A percentile compares a stretch with the other conserved stretches of the same genome.
Evolutionary conservation across 75 land plant species (phyloP).

Genomic region (Pseudotsuga menziesii): DNA sequence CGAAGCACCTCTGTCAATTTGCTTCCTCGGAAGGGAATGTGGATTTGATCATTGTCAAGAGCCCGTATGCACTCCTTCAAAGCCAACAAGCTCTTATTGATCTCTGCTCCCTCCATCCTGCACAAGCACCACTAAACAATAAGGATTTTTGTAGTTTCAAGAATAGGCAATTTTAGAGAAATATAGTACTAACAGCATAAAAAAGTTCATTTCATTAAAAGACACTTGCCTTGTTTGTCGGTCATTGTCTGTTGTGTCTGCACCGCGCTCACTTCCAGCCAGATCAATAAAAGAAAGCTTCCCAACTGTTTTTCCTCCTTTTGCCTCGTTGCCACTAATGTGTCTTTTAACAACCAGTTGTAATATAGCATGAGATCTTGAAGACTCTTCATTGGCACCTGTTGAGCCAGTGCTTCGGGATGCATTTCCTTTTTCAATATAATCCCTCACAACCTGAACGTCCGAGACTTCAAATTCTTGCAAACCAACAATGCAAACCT

Average conservation of each 20-base stretch:
- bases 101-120: constrained; percentile 97
- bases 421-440: constrained; percentile 43
- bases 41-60: constrained; percentile 95
- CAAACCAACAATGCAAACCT: constrained; percentile 51
- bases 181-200: neutral
- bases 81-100: constrained; percentile 95
- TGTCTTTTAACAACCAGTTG: constrained; percentile 42
- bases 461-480: constrained; percentile 44
- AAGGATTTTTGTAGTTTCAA: neutral
- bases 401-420: constrained; percentile 56
- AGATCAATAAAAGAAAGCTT: constrained; percentile 53
- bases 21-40: constrained; percentile 97
- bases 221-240: constrained; percentile 38
- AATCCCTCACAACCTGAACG: constrained; percentile 45
- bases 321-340: constrained; percentile 23
- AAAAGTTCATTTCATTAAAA: neutral
- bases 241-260: constrained; percentile 55
- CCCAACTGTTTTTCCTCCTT: constrained; percentile 29
- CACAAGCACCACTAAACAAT: neutral
- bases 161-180: neutral
- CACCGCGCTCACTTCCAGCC: constrained; percentile 59
- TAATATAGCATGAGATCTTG: constrained; percentile 50
- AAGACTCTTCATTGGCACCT: constrained; percentile 55
- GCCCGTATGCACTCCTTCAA: constrained; percentile 97
- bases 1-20: constrained; percentile 94